Evolutionary conservation across 176 grass and related monocot species (phyloP), one percentile per base, ranked within the genome.

Genomic region (Tillandsia fasciculata): DNA sequence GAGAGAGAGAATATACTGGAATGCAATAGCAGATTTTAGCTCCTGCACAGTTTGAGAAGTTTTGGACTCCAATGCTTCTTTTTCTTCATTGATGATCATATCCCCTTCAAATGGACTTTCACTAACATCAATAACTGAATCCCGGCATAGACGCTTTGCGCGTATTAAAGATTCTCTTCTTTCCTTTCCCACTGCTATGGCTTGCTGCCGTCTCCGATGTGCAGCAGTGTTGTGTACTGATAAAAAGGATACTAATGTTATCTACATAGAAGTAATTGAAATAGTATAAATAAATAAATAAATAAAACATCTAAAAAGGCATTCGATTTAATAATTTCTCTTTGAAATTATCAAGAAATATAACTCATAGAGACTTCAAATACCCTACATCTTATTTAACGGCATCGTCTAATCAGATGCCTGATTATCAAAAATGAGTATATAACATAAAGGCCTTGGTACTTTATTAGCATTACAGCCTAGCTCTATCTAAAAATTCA

Each of bases 81-180:
- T 76, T 70, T 87, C 88, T 51, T 91, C 89, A 51, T 99, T 84
- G 67, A 88, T 79, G 68, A 88, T 68, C 94, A 99, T 93, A 72
- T 90, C 82, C 42, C 82, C 87, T 13, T 90, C 86, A 47, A 52
- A 22, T 68, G 53, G 51, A 92, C 51, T 53, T 50, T 87, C 84
- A 82, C 80, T 74, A 14, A 72, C 77, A n/a, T 84, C 87, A 17
- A 73, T 65, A 68, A 90, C 61, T 76, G 84, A 78, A 83, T 79
- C 77, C 65, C 77, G 84, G 70, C 89, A 99, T 27, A 99, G 78
- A 69, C 94, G 89, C 75, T 99, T 99, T 65, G 94, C 77, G 58
- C 94, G 87, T 74, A 99, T 93, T 66, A 99, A 86, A n/a, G 89
- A 82, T 73, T 99, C 89, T 53, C 94, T 87, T 84, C 84, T 93